Evolutionary conservation across 495 filamentous ascomycete species (phyloP).

Genomic region (Lepidopterella palustris): DNA sequence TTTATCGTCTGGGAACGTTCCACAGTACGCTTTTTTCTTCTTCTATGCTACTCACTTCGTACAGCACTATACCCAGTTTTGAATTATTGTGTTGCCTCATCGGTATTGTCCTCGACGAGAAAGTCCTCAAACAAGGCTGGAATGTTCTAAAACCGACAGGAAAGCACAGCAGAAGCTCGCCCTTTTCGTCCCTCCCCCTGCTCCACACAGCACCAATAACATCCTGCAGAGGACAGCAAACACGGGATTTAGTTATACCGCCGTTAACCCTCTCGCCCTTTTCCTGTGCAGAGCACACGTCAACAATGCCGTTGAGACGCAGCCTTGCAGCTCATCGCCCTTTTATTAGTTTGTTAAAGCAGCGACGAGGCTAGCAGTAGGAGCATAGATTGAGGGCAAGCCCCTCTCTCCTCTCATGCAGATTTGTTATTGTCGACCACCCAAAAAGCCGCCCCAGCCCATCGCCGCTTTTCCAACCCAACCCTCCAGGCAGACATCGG

Average conservation of each 20-base stretch:
- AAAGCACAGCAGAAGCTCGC: too few species aligned
- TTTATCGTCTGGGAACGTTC: too few species aligned
- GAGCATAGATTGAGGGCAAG: neutral
- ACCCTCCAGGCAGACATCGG: neutral
- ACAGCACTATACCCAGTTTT: too few species aligned
- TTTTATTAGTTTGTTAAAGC: neutral
- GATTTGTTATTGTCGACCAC: neutral
- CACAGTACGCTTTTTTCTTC: too few species aligned
- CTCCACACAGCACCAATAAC: too few species aligned
- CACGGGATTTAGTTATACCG: neutral
- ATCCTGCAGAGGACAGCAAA: too few species aligned
- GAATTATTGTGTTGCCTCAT: too few species aligned
- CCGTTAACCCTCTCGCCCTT: neutral
- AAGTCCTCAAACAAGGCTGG: neutral
- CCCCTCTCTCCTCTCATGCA: neutral
- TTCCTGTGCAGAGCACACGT: neutral
- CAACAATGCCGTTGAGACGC: neutral
- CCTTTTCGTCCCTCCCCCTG: too few species aligned
- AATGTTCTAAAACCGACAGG: too few species aligned
- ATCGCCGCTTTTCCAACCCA: neutral
- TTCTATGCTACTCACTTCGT: too few species aligned
- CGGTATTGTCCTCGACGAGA: neutral
- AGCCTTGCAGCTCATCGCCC: neutral
- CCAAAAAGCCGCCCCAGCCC: neutral
- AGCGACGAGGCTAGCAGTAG: neutral